Percentiles rank a stretch among this genome's conserved stretches.
Evolutionary conservation across 495 filamentous ascomycete species (phyloP).

Genomic region (Parachaetomium inaequale): DNA sequence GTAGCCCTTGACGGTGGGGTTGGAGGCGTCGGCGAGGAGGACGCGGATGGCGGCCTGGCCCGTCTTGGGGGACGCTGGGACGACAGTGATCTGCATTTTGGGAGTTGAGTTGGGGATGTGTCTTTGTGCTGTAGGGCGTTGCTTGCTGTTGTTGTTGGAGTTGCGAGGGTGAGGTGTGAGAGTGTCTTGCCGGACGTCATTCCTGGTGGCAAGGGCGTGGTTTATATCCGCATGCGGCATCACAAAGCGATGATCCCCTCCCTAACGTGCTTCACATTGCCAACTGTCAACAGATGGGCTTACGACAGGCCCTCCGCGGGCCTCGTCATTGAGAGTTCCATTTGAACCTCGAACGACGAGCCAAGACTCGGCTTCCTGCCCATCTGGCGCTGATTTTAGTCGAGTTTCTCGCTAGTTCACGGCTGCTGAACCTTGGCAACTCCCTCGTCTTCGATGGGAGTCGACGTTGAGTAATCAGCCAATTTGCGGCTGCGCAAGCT

Average conservation of each 20-base stretch:
- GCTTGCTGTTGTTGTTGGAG: not conserved
- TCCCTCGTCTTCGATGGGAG: not conserved
- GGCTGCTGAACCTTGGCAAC: not conserved
- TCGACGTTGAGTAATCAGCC: not conserved
- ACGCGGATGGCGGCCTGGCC: conserved; percentile 26
- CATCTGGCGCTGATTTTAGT: no score
- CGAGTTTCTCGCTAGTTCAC: not conserved
- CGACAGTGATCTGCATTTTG: conserved; percentile 25
- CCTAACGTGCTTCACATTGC: not conserved
- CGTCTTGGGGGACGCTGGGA: conserved; percentile 25
- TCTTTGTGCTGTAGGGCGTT: not conserved
- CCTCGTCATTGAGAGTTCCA: not conserved
- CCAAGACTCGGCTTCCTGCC: no score
- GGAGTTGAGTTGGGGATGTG: not conserved
- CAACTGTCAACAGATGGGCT: not conserved
- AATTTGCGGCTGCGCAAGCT: not conserved
- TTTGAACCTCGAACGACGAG: not conserved
- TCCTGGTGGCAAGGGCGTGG: not conserved
- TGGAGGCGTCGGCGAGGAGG: conserved; percentile 20
- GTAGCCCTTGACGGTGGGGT: conserved; percentile 19
- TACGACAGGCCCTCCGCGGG: not conserved
- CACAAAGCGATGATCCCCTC: not conserved
- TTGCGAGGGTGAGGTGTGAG: not conserved
- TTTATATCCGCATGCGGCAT: not conserved
- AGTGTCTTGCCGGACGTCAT: not conserved